phyloP scores from a whole-genome alignment of 2,329 filamentous ascomycete genomes.

The Clonostachys rosea region DNA sequence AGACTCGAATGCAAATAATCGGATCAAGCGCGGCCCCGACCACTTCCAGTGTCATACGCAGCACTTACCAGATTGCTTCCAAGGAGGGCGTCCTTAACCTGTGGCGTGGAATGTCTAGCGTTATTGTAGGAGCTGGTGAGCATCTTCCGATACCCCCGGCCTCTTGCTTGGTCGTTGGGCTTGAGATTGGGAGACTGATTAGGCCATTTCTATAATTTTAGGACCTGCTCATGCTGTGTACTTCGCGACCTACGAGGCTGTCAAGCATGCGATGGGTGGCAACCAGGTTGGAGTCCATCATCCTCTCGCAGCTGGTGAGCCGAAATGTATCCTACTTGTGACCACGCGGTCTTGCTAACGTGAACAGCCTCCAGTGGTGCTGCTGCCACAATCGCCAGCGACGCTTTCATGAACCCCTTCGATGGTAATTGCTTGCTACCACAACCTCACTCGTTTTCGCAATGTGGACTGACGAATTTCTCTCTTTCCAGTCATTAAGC shows the following conservation, averaged over 20 bases:
- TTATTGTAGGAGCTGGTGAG: conserved; percentile 89
- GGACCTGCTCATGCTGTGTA: conserved; percentile 97
- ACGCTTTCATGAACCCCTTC: conserved; percentile 99
- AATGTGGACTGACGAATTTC: neutral
- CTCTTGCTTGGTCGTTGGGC: neutral
- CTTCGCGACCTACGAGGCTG: conserved; percentile 95
- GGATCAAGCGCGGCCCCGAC: conserved; percentile 70
- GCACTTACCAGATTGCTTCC: conserved; percentile 86
- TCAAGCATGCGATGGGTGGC: conserved; percentile 93
- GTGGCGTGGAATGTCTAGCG: conserved; percentile 96
- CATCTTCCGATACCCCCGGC: conserved; percentile 5
- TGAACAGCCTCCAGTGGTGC: conserved; percentile 80
- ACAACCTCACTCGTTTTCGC: neutral
- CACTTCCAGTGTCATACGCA: conserved; percentile 87
- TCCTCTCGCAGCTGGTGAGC: conserved; percentile 82
- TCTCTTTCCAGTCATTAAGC: conserved; percentile 79
- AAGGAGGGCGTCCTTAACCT: conserved; percentile 86
- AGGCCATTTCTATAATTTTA: conserved; percentile 26
- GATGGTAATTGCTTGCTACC: conserved; percentile 61
- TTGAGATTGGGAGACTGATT: neutral
- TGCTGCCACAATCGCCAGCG: conserved; percentile 91
- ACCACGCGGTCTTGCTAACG: neutral
- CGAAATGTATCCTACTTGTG: neutral
- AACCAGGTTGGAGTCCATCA: conserved; percentile 87
- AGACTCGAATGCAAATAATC: conserved; percentile 98